Evolutionary conservation across 441 rosid genomes (phyloP).

Genomic region (Eutrema salsugineum): DNA sequence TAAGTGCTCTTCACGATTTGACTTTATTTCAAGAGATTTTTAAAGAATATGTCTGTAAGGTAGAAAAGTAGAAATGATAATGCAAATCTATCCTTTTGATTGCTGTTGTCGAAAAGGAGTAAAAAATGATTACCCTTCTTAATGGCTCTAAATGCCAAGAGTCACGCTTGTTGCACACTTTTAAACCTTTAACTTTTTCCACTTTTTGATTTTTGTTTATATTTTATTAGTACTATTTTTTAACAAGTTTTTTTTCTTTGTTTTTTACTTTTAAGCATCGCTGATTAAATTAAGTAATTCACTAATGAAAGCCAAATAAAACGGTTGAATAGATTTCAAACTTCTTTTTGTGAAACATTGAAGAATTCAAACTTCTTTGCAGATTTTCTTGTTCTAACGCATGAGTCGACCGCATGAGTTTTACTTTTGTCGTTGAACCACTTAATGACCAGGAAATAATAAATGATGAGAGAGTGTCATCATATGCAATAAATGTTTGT

Average conservation of each 20-base stretch:
- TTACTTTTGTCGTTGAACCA: conserved; percentile 31
- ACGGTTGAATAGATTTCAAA: conserved; percentile 29
- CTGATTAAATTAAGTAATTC: background rate
- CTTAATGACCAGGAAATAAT: conserved; percentile 15
- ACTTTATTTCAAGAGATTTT: background rate
- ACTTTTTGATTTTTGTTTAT: background rate
- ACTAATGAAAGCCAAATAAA: conserved; percentile 21
- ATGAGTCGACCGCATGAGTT: conserved; percentile 32
- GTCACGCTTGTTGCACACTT: conserved; percentile 32
- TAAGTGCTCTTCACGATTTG: conserved; percentile 9
- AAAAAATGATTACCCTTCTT: conserved; percentile 22
- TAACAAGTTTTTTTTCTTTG: background rate
- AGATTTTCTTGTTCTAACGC: conserved; percentile 28
- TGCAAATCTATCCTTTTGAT: conserved; percentile 12
- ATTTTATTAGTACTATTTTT: too few species aligned
- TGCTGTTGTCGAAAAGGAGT: conserved; percentile 5
- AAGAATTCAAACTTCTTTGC: conserved; percentile 10
- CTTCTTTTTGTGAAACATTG: background rate
- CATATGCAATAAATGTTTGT: conserved; percentile 19
- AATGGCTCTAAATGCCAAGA: conserved; percentile 23
- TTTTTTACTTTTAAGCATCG: conserved; percentile 5
- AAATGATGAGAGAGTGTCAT: background rate
- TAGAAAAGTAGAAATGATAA: background rate
- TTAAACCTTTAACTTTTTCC: conserved; percentile 3
- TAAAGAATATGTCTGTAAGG: background rate